Conservation (phyloP, 2,329 filamentous ascomycete genomes). For the Xylariaceae sp. region DNA sequence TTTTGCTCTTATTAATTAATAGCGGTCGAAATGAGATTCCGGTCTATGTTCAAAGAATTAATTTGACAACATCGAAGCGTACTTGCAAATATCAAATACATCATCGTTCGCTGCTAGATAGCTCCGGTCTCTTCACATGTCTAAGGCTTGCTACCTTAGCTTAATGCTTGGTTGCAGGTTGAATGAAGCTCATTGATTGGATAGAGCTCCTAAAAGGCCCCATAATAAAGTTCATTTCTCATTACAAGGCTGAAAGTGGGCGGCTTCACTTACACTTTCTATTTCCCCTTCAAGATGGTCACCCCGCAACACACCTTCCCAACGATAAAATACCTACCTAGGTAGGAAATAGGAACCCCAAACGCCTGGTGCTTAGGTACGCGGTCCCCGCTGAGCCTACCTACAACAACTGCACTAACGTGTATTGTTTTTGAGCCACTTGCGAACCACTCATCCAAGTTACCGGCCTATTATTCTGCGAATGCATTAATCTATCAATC, state of each 20-base stretch:
- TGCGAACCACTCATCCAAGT: too few relatives aligned
- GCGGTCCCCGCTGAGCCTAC: too few relatives aligned
- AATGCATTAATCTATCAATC: too few relatives aligned
- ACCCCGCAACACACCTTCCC: too few relatives aligned
- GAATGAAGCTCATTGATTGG: conserved; percentile 16
- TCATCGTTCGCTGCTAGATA: conserved; percentile 34
- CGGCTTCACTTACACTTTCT: background rate
- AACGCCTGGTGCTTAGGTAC: too few relatives aligned
- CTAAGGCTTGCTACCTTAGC: conserved; percentile 27
- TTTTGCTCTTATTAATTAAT: background rate
- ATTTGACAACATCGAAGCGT: background rate
- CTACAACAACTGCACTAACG: too few relatives aligned
- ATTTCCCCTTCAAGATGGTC: background rate
- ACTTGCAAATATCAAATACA: conserved; percentile 33
- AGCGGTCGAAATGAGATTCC: background rate
- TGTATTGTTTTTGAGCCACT: too few relatives aligned
- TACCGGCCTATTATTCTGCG: too few relatives aligned
- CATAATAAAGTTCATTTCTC: conserved; percentile 22
- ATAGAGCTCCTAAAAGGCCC: background rate
- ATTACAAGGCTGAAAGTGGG: conserved; percentile 1
- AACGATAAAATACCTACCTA: too few relatives aligned
- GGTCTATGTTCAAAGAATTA: background rate
- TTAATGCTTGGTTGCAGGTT: conserved; percentile 1
- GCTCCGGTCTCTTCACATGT: conserved; percentile 1
- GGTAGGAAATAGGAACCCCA: too few relatives aligned